Conservation (phyloP, 495 filamentous ascomycete genomes). For the Endocarpon pusillum region DNA sequence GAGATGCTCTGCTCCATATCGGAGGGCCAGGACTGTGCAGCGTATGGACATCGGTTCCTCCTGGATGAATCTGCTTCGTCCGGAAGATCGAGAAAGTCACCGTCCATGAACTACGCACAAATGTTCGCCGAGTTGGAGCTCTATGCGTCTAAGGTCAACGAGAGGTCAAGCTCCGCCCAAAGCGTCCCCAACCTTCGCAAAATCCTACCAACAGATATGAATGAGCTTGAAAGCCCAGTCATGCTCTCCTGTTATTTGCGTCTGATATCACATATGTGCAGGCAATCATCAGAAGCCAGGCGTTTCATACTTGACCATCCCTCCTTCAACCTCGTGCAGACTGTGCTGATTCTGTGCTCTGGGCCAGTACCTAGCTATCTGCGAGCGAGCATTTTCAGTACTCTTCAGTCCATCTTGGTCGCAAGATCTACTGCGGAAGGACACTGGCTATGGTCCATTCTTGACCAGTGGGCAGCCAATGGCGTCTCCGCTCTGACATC, state of each 20-base stretch:
- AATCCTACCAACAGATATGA: conserved; percentile 47
- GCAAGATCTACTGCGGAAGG: conserved; percentile 42
- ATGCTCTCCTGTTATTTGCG: conserved; percentile 90
- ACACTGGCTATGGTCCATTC: conserved; percentile 45
- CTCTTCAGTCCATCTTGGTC: conserved; percentile 48
- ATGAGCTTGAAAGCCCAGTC: conserved; percentile 68
- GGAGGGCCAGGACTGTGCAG: conserved; percentile 58
- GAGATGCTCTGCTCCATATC: conserved; percentile 85
- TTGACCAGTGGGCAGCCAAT: conserved; percentile 58
- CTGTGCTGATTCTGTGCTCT: conserved; percentile 51
- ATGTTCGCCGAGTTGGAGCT: conserved; percentile 79
- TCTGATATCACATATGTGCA: conserved; percentile 61
- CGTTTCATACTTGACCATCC: conserved; percentile 50
- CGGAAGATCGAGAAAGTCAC: conserved; percentile 58
- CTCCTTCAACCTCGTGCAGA: conserved; percentile 41
- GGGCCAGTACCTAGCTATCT: conserved; percentile 52
- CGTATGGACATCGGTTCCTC: conserved; percentile 70
- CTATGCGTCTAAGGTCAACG: conserved; percentile 49
- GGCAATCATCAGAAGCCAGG: conserved; percentile 48
- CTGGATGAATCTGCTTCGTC: conserved; percentile 56
- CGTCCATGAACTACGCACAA: conserved; percentile 74
- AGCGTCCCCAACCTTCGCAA: conserved; percentile 41
- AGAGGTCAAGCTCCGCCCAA: conserved; percentile 42
- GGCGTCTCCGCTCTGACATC: conserved; percentile 17
- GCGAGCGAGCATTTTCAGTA: conserved; percentile 57